Percentiles rank a stretch among this genome's conserved stretches.
Evolutionary conservation across 352 stramenopile genomes (phyloP).

Genomic region (Globisporangium cylindrosporum): DNA sequence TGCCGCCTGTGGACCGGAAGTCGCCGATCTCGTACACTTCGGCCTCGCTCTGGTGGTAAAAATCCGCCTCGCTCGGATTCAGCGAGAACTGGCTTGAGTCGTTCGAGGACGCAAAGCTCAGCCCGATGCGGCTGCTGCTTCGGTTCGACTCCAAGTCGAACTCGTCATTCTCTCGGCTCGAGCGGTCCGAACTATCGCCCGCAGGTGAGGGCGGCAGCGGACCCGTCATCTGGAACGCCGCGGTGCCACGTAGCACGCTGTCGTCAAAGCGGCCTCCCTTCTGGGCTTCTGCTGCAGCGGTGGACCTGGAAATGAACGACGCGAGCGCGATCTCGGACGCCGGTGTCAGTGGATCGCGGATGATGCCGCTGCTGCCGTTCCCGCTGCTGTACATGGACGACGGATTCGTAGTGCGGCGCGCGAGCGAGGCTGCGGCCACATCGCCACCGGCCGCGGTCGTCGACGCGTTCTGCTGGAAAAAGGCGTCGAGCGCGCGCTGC

Average conservation of each 20-base stretch:
- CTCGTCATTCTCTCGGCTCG: conserved; percentile 1
- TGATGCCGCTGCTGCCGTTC: conserved; percentile 13
- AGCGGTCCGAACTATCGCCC: not conserved
- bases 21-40: conserved; percentile 20
- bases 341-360: conserved; percentile 31
- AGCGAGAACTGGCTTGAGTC: conserved; percentile 8
- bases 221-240: conserved; percentile 15
- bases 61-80: conserved; percentile 5
- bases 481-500: conserved; percentile 47
- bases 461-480: conserved; percentile 50
- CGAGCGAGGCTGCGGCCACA: not conserved
- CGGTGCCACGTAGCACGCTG: conserved; percentile 14
- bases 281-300: conserved; percentile 10
- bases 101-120: conserved; percentile 15
- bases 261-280: conserved; percentile 16
- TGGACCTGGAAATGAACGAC: conserved; percentile 11
- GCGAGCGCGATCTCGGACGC: conserved; percentile 34
- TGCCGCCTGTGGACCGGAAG: conserved; percentile 21
- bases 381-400: conserved; percentile 17
- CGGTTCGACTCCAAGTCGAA: conserved; percentile 13
- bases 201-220: conserved; percentile 13
- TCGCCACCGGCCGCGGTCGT: conserved; percentile 15
- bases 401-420: conserved; percentile 1
- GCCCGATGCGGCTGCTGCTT: conserved; percentile 5
- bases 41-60: conserved; percentile 2